Percentiles rank a stretch among this genome's conserved stretches.
phyloP scores from a whole-genome alignment of 164 flowering plant genomes.

The Buxus sempervirens region DNA sequence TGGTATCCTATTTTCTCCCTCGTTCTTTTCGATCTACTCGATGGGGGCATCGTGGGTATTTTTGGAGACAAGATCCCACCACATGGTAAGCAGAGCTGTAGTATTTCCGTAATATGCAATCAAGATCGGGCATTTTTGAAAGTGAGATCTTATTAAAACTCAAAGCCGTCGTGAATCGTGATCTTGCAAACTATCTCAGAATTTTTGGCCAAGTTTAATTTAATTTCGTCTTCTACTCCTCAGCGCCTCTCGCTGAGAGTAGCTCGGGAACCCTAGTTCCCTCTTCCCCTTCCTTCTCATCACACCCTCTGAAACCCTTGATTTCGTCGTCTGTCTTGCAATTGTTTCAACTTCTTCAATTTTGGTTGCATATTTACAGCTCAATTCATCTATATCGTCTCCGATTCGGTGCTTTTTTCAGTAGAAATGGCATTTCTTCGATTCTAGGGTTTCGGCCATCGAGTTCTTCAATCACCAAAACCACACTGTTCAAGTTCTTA shows the following conservation, averaged over 20 bases:
- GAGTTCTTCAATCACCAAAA: conserved; percentile 1
- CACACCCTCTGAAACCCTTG: not conserved
- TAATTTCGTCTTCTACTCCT: not conserved
- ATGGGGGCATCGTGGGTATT: no score
- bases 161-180: no score
- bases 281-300: not conserved
- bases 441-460: conserved; percentile 16
- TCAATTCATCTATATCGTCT: conserved; percentile 28
- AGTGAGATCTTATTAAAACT: no score
- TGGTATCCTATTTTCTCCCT: no score
- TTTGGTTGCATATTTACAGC: not conserved
- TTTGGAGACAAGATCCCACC: no score
- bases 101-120: no score
- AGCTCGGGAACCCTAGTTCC: not conserved
- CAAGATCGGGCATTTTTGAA: no score
- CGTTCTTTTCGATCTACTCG: no score
- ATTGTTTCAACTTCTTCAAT: not conserved
- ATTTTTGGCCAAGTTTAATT: no score
- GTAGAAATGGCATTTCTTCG: conserved; percentile 24
- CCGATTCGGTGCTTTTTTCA: conserved; percentile 18
- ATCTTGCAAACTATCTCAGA: no score
- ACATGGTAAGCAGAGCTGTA: no score
- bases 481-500: conserved; percentile 31
- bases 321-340: not conserved
- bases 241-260: not conserved